Evolutionary conservation across 495 filamentous ascomycete species (phyloP), one percentile per base, ranked within the genome.

Genomic region (Emericellopsis terricola): DNA sequence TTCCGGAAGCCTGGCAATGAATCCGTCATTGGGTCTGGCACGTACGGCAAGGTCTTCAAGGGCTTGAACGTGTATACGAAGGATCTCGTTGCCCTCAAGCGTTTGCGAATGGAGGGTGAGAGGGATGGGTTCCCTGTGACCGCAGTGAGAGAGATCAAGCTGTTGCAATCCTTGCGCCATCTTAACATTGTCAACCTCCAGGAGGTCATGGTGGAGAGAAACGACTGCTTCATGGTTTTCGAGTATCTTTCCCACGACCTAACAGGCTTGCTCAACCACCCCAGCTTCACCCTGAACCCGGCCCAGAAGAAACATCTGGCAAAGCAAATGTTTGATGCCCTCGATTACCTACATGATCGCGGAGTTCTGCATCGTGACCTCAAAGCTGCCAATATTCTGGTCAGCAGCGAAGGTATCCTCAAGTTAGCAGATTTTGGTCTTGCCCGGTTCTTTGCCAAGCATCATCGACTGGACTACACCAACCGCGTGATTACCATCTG

Each of bases 141-240:
- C 0, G 91, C 91, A 0, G 81, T 96, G 19, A 75, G 91, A 32
- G 91, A 99, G 51, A 89, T 99, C 59, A 94, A 94, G 52, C 59
- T 99, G 11, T 74, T 99, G 7, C 84, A 94, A 47, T 87, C 85
- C 27, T 64, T 99, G n/a, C 82, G 78, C 40, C 84, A 92, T 46
- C 64, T 69, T 31, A 94, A 96, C 43, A 74, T 99, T 23, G 86
- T 99, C 40, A 76, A 78, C 31, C 55, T 87, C 16, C 68, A 76
- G 38, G 91, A 97, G 55, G 87, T 96, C 46, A 96, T 97, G 89
- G 89, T 96, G 11, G 91, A 97, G 56, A 76, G 74, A 42, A 94
- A 94, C 49, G 87, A 96, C 51, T 99, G 91, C 54, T 96, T 89
- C 57, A 99, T 99, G 91, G 91, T 99, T 7, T 99, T 99, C 41